phyloP scores from a whole-genome alignment of 768 basidiomycete genomes.

The Pleurotus citrinopileatus region DNA sequence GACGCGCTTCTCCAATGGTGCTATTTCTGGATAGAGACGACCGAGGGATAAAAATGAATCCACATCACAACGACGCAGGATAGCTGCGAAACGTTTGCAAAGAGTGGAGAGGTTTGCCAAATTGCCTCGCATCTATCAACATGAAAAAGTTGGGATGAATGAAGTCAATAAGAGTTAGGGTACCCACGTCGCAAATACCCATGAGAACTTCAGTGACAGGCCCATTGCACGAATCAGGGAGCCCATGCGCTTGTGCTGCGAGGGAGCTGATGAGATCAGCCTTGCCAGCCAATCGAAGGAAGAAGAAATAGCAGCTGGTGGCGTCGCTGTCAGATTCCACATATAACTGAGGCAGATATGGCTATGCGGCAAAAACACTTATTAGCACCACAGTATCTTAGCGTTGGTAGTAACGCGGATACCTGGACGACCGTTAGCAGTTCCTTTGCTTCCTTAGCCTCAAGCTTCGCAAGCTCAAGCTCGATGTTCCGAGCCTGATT shows the following conservation, averaged over 20 bases:
- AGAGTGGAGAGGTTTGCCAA: constrained; percentile 77
- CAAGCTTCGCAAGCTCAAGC: constrained; percentile 81
- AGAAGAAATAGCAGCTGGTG: constrained; percentile 87
- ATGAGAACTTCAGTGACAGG: constrained; percentile 83
- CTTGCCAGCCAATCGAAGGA: constrained; percentile 86
- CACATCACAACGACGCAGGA: constrained; percentile 77
- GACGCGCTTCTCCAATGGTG: constrained; percentile 85
- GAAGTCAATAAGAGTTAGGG: not conserved
- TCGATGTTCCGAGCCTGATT: constrained; percentile 89
- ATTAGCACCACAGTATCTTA: not conserved
- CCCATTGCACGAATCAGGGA: constrained; percentile 84
- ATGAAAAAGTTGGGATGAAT: constrained; percentile 3
- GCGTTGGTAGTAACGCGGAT: not conserved
- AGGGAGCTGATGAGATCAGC: constrained; percentile 82
- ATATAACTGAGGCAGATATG: constrained; percentile 90
- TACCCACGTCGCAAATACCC: constrained; percentile 86
- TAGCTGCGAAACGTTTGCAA: constrained; percentile 86
- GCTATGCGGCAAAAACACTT: constrained; percentile 40
- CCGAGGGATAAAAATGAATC: constrained; percentile 86
- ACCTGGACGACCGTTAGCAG: constrained; percentile 84
- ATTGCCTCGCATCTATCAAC: constrained; percentile 77
- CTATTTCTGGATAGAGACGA: constrained; percentile 78
- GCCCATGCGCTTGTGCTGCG: constrained; percentile 76
- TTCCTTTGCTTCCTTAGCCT: constrained; percentile 80
- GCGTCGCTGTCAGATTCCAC: constrained; percentile 88